Evolutionary conservation across 345 rosid species (phyloP).

Genomic region (Euphorbia lathyris): DNA sequence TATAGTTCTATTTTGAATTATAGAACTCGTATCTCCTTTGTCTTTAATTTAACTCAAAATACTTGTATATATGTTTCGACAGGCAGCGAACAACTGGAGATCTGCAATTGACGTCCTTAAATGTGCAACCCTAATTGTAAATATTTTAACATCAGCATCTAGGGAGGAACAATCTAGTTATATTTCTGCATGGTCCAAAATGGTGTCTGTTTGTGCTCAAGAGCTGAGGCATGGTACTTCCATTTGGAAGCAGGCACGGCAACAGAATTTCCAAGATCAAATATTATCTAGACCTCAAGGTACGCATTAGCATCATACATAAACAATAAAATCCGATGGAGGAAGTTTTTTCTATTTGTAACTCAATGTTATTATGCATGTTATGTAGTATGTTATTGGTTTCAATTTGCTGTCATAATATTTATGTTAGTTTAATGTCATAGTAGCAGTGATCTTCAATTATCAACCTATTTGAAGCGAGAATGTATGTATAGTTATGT

Average conservation of each 20-base stretch:
- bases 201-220: constrained; percentile 56
- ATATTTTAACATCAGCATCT: constrained; percentile 59
- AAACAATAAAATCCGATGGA: background rate
- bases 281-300: constrained; percentile 58
- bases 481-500: too few relatives aligned
- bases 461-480: too few relatives aligned
- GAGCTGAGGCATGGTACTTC: constrained; percentile 76
- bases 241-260: constrained; percentile 63
- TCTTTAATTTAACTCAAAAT: constrained; percentile 7
- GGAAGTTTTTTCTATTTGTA: background rate
- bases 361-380: background rate
- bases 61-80: constrained; percentile 23
- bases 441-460: background rate
- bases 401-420: background rate
- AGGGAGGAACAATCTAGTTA: constrained; percentile 49
- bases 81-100: constrained; percentile 66
- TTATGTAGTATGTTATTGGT: background rate
- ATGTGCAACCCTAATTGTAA: constrained; percentile 40
- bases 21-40: background rate
- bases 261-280: constrained; percentile 44
- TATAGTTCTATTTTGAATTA: background rate
- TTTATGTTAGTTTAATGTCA: background rate
- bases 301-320: constrained; percentile 20
- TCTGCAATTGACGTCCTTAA: constrained; percentile 56
- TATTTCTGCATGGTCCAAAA: constrained; percentile 57